Percentiles rank a stretch among this genome's conserved stretches.
Conservation (phyloP, 202 grass and related monocot genomes). For the Setaria italica region DNA sequence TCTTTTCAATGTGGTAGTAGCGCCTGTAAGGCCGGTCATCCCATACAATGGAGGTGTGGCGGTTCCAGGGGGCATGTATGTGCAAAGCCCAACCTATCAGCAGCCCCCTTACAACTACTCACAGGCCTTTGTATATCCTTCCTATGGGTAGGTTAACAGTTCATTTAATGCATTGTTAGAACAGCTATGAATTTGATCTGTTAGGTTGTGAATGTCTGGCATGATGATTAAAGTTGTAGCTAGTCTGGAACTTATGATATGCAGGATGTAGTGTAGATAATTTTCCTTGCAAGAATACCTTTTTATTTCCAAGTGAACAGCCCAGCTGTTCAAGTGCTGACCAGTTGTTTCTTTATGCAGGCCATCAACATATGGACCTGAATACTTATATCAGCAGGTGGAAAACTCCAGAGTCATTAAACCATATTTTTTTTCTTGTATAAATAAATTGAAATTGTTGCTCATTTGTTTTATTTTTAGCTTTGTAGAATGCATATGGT, state of each 20-base stretch:
- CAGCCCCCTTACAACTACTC: constrained; percentile 73
- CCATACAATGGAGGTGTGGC: constrained; percentile 70
- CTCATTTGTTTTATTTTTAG: constrained; percentile 63
- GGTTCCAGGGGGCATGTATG: constrained; percentile 65
- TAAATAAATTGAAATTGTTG: constrained; percentile 15
- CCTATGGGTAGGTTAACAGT: constrained; percentile 73
- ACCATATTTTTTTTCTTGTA: not conserved
- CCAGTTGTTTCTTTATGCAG: constrained; percentile 55
- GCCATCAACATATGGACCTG: constrained; percentile 71
- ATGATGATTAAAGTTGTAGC: constrained; percentile 50
- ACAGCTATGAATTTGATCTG: constrained; percentile 49
- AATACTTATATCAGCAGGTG: constrained; percentile 77
- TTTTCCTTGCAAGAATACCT: constrained; percentile 23
- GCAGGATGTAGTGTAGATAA: constrained; percentile 35
- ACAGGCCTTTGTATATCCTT: constrained; percentile 67
- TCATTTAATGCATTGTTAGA: constrained; percentile 48
- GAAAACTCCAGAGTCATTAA: constrained; percentile 44
- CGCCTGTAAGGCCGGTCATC: constrained; percentile 62
- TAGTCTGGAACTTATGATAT: constrained; percentile 55
- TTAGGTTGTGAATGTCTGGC: constrained; percentile 51
- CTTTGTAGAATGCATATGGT: constrained; percentile 77
- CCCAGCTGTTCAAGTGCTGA: constrained; percentile 30
- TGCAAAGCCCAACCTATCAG: constrained; percentile 75
- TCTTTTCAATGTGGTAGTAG: constrained; percentile 56
- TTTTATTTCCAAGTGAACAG: constrained; percentile 41